Percentiles rank a stretch among this genome's conserved stretches.
phyloP scores from a whole-genome alignment of 164 flowering plant genomes.

The Vitis riparia region DNA sequence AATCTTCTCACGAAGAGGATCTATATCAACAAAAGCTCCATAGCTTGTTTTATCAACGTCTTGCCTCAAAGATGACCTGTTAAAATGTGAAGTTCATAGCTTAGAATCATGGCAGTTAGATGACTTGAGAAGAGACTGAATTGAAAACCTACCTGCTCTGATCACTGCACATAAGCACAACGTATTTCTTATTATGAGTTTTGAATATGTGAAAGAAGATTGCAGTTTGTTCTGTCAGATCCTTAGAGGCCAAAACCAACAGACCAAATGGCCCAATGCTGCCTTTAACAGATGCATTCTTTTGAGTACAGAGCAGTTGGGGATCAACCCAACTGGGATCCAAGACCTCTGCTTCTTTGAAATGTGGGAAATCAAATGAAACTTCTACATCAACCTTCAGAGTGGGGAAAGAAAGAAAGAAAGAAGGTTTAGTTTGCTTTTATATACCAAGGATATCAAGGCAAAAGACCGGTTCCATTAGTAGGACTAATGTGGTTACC shows the following conservation, averaged over 20 bases:
- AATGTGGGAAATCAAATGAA: conserved; percentile 10
- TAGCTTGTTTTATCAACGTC: conserved; percentile 10
- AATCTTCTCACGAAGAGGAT: conserved; percentile 15
- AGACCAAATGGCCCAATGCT: conserved; percentile 42
- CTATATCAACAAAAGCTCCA: conserved; percentile 28
- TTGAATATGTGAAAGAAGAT: conserved; percentile 39
- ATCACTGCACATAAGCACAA: conserved; percentile 36
- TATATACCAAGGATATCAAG: neutral
- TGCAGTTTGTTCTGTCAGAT: conserved; percentile 32
- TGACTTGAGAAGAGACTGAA: too few species aligned
- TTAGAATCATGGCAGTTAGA: too few species aligned
- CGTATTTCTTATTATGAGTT: conserved; percentile 13
- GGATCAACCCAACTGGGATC: conserved; percentile 30
- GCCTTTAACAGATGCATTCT: conserved; percentile 31
- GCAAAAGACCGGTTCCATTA: neutral
- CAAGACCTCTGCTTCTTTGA: conserved; percentile 16
- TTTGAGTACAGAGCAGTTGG: conserved; percentile 27
- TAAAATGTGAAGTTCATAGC: neutral
- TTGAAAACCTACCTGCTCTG: conserved; percentile 13
- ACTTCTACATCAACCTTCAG: conserved; percentile 20
- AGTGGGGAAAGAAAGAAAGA: neutral
- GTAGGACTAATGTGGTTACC: neutral
- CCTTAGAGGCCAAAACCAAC: conserved; percentile 28
- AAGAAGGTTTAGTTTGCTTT: neutral
- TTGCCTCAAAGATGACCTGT: conserved; percentile 25